Base-by-base conservation (phyloP, 164 flowering plant species). In the Chimonanthus praecox region DNA sequence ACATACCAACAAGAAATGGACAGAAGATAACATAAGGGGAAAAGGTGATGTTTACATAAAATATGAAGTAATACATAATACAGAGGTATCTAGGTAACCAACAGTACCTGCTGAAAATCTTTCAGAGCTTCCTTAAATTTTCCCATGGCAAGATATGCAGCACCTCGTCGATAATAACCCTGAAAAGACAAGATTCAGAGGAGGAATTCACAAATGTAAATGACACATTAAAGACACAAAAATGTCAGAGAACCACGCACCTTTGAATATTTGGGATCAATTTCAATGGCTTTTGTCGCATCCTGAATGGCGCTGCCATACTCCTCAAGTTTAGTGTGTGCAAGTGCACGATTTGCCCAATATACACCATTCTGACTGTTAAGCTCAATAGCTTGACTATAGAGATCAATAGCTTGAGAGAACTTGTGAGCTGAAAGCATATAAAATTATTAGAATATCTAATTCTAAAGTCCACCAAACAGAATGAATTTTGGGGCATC, bases 151-250 rank as follows among this genome's bases (percentile, higher is more conserved):
- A 95, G 94, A 83, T 90, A 84, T 48, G 99, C 98, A 4, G 97
- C 99, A 70, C 99, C 99, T 58, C 97, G 83, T 80, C 99, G 81
- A 73, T 95, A 95, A 84, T 92, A 95, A 72, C 98, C 99, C 98
- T 95, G 88, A 66, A 71, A 13, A 45, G 4, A 74, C 43, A 69
- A 62, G n/a, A 47, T 71, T 83, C 72, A 83, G 74, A 66, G 79
- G 15, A 78, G 47, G 60, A 72, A 54, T 13, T 64, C 3, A 72
- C 7, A 47, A 67, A 60, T 16, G 62, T 60, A 15, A 20, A 54
- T 51, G 8, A 66, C 51, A 70, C 43, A 64, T 46, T 69, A 58
- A 15, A 33, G 50, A 65, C 21, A 43, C 47, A 60, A 21, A 46
- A 71, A 16, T 61, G 70, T 48, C 72, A 18, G 48, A 64, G 13